Percentiles rank a stretch among this genome's conserved stretches.
Evolutionary conservation across 345 rosid genomes (phyloP).

Genomic region (Dipteronia dyeriana): DNA sequence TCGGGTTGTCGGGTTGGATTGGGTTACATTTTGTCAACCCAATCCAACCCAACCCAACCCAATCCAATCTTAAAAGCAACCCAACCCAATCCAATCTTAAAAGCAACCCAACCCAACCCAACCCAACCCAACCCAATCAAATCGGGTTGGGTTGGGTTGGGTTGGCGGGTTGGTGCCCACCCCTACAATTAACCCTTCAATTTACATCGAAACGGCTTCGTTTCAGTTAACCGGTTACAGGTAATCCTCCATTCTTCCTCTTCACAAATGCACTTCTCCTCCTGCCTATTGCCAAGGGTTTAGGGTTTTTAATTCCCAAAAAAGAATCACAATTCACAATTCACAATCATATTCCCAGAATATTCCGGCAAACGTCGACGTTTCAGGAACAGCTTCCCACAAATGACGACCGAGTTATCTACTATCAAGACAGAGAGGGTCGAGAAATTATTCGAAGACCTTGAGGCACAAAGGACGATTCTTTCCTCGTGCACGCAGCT

Average conservation of each 20-base stretch:
- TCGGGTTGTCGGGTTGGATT: no score
- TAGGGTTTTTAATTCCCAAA: neutral
- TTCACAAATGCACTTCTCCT: neutral
- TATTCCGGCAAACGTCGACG: neutral
- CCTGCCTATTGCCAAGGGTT: neutral
- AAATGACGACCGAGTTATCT: conserved; percentile 32
- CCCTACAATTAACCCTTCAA: no score
- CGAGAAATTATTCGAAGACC: conserved; percentile 44
- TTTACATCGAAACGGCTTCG: neutral
- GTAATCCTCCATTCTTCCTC: neutral
- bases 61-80: no score
- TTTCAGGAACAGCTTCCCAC: neutral
- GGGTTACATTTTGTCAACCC: no score
- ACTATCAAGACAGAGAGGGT: conserved; percentile 35
- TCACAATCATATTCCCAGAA: neutral
- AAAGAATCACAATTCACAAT: neutral
- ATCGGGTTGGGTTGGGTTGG: no score
- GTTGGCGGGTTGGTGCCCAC: no score
- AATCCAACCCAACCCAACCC: no score
- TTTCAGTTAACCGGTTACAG: neutral
- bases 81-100: no score
- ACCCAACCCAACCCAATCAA: no score
- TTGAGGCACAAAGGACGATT: conserved; percentile 39
- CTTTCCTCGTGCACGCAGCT: conserved; percentile 46
- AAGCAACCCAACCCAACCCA: no score